phyloP scores from a whole-genome alignment of 2,329 filamentous ascomycete species.

The Aureobasidium uvarum region DNA sequence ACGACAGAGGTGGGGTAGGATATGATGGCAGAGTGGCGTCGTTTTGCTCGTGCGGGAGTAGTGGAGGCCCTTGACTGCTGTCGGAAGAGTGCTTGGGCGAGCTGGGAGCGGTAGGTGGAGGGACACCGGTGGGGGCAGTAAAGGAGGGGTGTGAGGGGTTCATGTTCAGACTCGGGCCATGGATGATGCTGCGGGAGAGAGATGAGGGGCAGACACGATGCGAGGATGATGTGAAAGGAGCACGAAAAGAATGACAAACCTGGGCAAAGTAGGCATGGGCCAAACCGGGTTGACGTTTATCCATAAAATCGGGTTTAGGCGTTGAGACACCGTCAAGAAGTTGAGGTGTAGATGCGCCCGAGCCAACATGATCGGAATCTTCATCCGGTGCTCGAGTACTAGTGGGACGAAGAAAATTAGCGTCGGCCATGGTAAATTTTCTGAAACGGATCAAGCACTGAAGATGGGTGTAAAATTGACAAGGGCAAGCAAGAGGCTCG shows the following conservation, averaged over 20 bases:
- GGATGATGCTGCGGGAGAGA: slow-evolving; percentile 19
- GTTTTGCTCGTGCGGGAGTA: slow-evolving; percentile 41
- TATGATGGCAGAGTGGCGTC: slow-evolving; percentile 32
- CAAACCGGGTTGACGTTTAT: slow-evolving; percentile 94
- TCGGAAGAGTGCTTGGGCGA: slow-evolving; percentile 34
- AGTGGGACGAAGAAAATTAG: slow-evolving; percentile 41
- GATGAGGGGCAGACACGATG: slow-evolving; percentile 29
- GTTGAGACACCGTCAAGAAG: slow-evolving; percentile 76
- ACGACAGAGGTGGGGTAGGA: slow-evolving; percentile 45
- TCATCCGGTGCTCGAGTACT: slow-evolving; percentile 61
- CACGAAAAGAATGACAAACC: slow-evolving; percentile 83
- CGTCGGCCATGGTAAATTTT: slow-evolving; percentile 35
- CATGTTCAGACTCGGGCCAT: slow-evolving; percentile 30
- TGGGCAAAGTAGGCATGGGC: slow-evolving; percentile 95
- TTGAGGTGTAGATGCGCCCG: slow-evolving; percentile 70
- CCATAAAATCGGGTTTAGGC: slow-evolving; percentile 86
- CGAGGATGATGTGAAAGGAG: slow-evolving; percentile 24
- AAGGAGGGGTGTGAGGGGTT: slow-evolving; percentile 27
- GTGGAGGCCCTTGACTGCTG: slow-evolving; percentile 32
- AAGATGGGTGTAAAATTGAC: slow-evolving; percentile 20
- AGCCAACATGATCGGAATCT: slow-evolving; percentile 72
- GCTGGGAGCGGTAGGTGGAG: slow-evolving; percentile 39
- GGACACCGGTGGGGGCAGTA: slow-evolving; percentile 15
- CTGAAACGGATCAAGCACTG: slow-evolving; percentile 27
- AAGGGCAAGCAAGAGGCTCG: slow-evolving; percentile 2